phyloP scores from a whole-genome alignment of 2,329 filamentous ascomycete species.

The Myriosclerotinia scirpicola region DNA sequence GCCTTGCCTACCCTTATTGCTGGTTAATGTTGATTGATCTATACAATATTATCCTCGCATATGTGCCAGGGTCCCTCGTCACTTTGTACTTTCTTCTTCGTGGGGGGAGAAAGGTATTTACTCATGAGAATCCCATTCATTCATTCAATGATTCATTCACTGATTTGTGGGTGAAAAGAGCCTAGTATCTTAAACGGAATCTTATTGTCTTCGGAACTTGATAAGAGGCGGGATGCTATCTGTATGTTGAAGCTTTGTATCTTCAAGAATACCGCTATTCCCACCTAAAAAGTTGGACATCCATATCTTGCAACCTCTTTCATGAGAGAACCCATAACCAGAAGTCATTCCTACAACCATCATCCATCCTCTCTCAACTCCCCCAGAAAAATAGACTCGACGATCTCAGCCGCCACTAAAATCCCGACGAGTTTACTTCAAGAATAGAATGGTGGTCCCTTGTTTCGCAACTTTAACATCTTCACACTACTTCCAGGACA shows the following conservation, averaged over 20 bases:
- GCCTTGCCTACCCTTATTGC: neutral
- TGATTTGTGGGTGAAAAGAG: neutral
- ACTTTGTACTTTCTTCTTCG: constrained; percentile 20
- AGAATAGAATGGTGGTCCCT: constrained; percentile 33
- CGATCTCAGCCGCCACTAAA: constrained; percentile 28
- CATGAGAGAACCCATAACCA: neutral
- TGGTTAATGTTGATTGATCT: constrained; percentile 15
- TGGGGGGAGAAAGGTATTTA: constrained; percentile 14
- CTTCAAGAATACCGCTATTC: constrained; percentile 1
- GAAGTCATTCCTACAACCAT: constrained; percentile 4
- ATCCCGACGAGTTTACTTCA: constrained; percentile 29
- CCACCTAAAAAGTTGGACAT: constrained; percentile 5
- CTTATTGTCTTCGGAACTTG: neutral
- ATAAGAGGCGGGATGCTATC: constrained; percentile 5
- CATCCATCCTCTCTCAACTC: constrained; percentile 18
- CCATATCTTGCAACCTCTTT: neutral
- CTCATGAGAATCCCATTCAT: constrained; percentile 17
- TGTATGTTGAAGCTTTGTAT: constrained; percentile 12
- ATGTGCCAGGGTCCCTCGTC: constrained; percentile 13
- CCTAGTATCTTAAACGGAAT: constrained; percentile 5
- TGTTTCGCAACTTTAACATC: constrained; percentile 38
- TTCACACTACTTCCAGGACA: constrained; percentile 28
- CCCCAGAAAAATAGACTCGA: constrained; percentile 28
- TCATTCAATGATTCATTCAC: neutral
- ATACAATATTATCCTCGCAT: constrained; percentile 19